phyloP scores from a whole-genome alignment of 352 stramenopile species.

The Globisporangium middletonii region DNA sequence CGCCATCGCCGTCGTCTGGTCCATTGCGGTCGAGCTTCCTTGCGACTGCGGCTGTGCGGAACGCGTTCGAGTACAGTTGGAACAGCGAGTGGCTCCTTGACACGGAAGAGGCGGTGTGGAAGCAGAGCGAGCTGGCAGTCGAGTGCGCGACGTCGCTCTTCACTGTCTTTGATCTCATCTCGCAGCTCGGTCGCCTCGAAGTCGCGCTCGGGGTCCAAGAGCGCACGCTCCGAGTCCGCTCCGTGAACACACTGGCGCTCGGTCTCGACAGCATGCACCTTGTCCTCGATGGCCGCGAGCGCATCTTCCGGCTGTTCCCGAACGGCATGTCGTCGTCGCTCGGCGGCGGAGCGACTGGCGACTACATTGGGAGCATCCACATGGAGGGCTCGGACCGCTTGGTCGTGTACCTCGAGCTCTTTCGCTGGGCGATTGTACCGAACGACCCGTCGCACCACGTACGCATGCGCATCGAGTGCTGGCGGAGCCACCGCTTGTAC shows the following conservation, averaged over 20 bases:
- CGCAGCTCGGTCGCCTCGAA: slow-evolving; percentile 37
- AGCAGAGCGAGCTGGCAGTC: slow-evolving; percentile 12
- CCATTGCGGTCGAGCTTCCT: background rate
- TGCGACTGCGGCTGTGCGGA: slow-evolving; percentile 13
- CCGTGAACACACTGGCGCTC: slow-evolving; percentile 21
- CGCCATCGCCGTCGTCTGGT: background rate
- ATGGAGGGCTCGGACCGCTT: slow-evolving; percentile 33
- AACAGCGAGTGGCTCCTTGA: slow-evolving; percentile 52
- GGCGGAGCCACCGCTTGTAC: slow-evolving; percentile 28
- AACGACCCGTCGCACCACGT: slow-evolving; percentile 30
- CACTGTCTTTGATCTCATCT: slow-evolving; percentile 38
- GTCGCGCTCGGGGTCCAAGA: slow-evolving; percentile 33
- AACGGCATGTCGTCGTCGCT: slow-evolving; percentile 42
- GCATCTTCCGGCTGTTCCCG: slow-evolving; percentile 48
- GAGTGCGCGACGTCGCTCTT: slow-evolving; percentile 29
- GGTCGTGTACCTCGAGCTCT: slow-evolving; percentile 44
- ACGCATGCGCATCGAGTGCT: slow-evolving; percentile 38
- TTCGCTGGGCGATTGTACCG: slow-evolving; percentile 30
- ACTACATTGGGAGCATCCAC: slow-evolving; percentile 61
- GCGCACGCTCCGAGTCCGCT: slow-evolving; percentile 30
- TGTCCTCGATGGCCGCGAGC: slow-evolving; percentile 52
- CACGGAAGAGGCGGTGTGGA: slow-evolving; percentile 35
- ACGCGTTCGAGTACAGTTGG: slow-evolving; percentile 35
- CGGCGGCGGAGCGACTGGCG: slow-evolving; percentile 22
- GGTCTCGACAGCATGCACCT: slow-evolving; percentile 32